These are phyloP conservation scores for Leishmania turanica DNA, from an alignment of 208 protist species.

Conservation along the genomic window DNA sequence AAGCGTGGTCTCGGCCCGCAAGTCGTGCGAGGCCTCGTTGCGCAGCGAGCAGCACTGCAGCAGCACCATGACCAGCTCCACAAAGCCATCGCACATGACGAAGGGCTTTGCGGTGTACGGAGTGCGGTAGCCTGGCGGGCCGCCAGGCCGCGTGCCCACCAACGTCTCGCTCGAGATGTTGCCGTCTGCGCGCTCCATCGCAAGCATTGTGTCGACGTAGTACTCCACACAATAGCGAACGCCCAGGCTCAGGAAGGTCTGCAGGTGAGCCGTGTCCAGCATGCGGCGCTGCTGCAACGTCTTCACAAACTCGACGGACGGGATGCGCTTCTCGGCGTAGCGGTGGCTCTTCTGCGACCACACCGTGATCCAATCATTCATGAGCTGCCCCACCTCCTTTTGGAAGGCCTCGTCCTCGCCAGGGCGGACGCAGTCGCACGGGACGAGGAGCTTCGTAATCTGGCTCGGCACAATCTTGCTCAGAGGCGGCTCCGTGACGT, in stretches of 20 bases:
- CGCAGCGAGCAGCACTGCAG: constrained; percentile 79
- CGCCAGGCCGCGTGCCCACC: constrained; percentile 53
- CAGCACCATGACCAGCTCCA: constrained; percentile 94
- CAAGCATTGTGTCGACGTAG: constrained; percentile 77
- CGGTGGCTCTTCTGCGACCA: constrained; percentile 47
- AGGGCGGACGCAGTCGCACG: constrained; percentile 33
- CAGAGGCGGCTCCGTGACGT: constrained; percentile 55
- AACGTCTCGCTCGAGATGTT: constrained; percentile 19
- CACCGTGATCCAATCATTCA: constrained; percentile 87
- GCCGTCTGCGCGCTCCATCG: constrained; percentile 72
- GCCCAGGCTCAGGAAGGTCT: constrained; percentile 81
- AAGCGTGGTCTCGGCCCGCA: constrained; percentile 69
- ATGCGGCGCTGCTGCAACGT: constrained; percentile 83
- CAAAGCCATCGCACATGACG: constrained; percentile 90
- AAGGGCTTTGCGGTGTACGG: constrained; percentile 65
- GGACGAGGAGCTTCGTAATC: constrained; percentile 60
- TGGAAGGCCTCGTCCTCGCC: constrained; percentile 52
- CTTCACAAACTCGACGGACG: constrained; percentile 72
- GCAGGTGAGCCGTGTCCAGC: constrained; percentile 79
- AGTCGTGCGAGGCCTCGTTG: constrained; percentile 51
- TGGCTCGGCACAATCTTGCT: constrained; percentile 47
- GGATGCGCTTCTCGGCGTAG: constrained; percentile 47
- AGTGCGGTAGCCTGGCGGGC: constrained; percentile 67
- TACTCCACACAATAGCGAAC: constrained; percentile 91
- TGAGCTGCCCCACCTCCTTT: constrained; percentile 55